These are phyloP conservation scores for Closterium sp. DNA, from an alignment of 139 green algal genomes.

Conservation along the genomic window DNA sequence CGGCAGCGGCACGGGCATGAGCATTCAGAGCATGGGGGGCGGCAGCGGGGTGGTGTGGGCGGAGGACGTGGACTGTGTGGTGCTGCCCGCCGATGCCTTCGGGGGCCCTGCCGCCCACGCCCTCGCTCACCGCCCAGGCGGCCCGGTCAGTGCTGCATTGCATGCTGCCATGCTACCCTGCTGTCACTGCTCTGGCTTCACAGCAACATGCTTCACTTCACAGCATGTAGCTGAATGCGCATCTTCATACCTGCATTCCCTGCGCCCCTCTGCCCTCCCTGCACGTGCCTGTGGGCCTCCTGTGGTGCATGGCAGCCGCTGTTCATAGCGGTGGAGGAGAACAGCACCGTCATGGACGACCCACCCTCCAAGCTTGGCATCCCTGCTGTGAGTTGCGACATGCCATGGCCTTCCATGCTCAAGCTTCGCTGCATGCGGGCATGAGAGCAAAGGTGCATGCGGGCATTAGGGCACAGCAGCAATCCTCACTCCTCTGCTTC, in stretches of 20 bases:
- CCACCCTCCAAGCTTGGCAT: conserved; percentile 20
- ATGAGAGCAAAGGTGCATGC: too few relatives aligned
- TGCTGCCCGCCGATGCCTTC: conserved; percentile 31
- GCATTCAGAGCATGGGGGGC: too few relatives aligned
- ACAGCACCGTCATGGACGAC: conserved; percentile 49
- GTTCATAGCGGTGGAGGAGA: conserved; percentile 54
- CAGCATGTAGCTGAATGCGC: too few relatives aligned
- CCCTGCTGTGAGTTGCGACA: conserved; percentile 22
- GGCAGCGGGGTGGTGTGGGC: conserved; percentile 26
- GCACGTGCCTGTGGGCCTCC: background rate
- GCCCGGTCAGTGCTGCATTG: background rate
- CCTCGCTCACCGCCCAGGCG: background rate
- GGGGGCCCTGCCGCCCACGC: conserved; percentile 7
- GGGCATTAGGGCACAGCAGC: too few relatives aligned
- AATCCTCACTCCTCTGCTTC: too few relatives aligned
- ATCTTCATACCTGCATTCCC: background rate
- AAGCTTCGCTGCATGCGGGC: too few relatives aligned
- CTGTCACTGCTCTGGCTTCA: background rate
- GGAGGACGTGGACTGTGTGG: conserved; percentile 48
- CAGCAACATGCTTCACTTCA: too few relatives aligned
- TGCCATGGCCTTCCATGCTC: too few relatives aligned
- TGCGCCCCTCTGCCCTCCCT: background rate
- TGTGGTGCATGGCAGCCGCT: conserved; percentile 19
- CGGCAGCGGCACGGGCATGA: background rate
- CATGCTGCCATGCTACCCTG: background rate